Base-by-base conservation (phyloP, 129 eudicot species). In the Glebionis coronaria region DNA sequence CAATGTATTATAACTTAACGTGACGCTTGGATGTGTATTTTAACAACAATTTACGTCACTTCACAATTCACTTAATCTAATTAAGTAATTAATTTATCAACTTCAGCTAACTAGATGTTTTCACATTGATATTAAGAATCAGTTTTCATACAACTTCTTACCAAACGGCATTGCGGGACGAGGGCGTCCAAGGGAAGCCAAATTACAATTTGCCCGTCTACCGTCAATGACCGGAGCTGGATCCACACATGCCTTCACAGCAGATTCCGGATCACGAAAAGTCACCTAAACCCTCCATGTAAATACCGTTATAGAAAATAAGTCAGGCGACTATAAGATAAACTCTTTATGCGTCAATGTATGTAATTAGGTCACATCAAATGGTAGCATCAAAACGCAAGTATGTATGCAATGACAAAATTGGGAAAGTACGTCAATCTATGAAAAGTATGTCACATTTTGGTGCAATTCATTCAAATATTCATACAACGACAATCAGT, bases 131-230 rank as follows among this genome's bases (percentile, higher is more conserved):
- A n/a, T 45, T 19, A 18, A 15, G 11, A 58, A 70, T 45, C 46
- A 25, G 7, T 23, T 51, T 45, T n/a, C 25, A 44, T 70, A 9
- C 35, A 18, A 60, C 20, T 60, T 49, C 68, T 71, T 93, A 88
- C 96, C 98, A 67, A 78, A 78, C 8, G 91, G 73, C 12, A 81
- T 56, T 12, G 83, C 67, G 23, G 91, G 88, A 44, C 83, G 95
- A 67, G 95, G 96, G 63, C 98, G 93, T 68, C 98, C 96, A 44
- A 88, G 82, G 69, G 96, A 93, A 80, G 98, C 98, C 76, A 93
- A 76, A 79, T 93, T 93, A 78, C 96, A 93, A 60, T 93, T 93
- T 7, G 95, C 96, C 64, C 92, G 88, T 69, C 98, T 82, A 31
- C 96, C 91, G 68, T 93, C 98, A 79, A 93, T 93, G 15, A 84